A percentile compares a stretch with the other conserved stretches of the same genome.
phyloP scores from a whole-genome alignment of 2,329 filamentous ascomycete species.

The Bipolaris gigantea region DNA sequence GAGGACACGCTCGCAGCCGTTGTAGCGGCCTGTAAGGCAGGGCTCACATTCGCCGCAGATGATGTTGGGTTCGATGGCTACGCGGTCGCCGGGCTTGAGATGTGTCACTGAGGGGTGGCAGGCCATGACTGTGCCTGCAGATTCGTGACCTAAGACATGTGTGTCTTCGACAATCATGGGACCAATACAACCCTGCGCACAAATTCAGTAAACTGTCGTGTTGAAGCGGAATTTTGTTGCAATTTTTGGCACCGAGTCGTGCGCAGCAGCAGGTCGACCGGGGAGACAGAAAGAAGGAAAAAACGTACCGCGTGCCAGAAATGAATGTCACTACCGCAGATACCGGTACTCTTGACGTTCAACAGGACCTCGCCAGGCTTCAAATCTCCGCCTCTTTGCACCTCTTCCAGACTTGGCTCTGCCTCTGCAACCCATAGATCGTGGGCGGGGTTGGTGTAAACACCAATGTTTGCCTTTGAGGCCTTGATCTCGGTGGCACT shows the following conservation, averaged over 20 bases:
- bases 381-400: slow-evolving; percentile 68
- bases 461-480: slow-evolving; percentile 86
- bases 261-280: neutral
- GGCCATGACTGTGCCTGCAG: slow-evolving; percentile 78
- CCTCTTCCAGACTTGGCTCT: slow-evolving; percentile 72
- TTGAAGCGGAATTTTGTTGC: neutral
- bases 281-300: neutral
- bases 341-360: slow-evolving; percentile 90
- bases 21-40: slow-evolving; percentile 90
- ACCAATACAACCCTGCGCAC: slow-evolving; percentile 71
- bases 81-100: slow-evolving; percentile 83
- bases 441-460: slow-evolving; percentile 92
- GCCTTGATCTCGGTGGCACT: slow-evolving; percentile 48
- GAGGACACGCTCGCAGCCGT: slow-evolving; percentile 82
- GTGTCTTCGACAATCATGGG: slow-evolving; percentile 90
- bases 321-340: slow-evolving; percentile 94
- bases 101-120: slow-evolving; percentile 76
- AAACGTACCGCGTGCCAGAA: slow-evolving; percentile 81
- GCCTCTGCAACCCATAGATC: slow-evolving; percentile 86
- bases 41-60: slow-evolving; percentile 90
- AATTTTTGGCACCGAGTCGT: neutral
- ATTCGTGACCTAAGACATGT: slow-evolving; percentile 94
- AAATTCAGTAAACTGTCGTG: slow-evolving; percentile 3
- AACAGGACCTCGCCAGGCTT: slow-evolving; percentile 83
- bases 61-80: slow-evolving; percentile 92